Evolutionary conservation across 2,329 filamentous ascomycete species (phyloP).

Genomic region (Rasamsonia emersonii): DNA sequence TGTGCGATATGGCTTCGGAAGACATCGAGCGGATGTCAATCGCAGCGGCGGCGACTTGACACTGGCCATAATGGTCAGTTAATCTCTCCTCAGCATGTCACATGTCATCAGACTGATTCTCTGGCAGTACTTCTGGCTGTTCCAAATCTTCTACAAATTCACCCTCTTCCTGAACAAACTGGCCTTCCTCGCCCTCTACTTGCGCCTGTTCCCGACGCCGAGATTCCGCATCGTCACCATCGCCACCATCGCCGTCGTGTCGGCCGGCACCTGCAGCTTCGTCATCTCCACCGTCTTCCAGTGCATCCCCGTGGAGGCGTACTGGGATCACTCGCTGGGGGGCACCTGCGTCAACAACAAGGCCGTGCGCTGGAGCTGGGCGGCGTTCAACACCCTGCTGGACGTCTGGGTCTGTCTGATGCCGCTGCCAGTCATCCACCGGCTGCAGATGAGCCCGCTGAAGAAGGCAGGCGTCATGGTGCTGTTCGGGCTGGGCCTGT

Average conservation of each 20-base stretch:
- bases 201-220: slow-evolving; percentile 12
- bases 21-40: slow-evolving; percentile 8
- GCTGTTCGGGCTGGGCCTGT: slow-evolving; percentile 44
- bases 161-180: slow-evolving; percentile 10
- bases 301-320: slow-evolving; percentile 40
- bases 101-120: neutral
- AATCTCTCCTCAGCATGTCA: neutral
- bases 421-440: slow-evolving; percentile 40
- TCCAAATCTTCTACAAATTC: slow-evolving; percentile 13
- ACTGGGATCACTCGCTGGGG: slow-evolving; percentile 41
- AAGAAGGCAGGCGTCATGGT: slow-evolving; percentile 42
- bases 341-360: slow-evolving; percentile 42
- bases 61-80: slow-evolving; percentile 8
- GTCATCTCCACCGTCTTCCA: slow-evolving; percentile 30
- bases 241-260: slow-evolving; percentile 8
- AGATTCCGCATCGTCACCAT: slow-evolving; percentile 10
- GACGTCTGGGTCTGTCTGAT: slow-evolving; percentile 42
- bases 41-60: slow-evolving; percentile 7
- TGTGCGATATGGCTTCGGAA: slow-evolving; percentile 10
- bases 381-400: slow-evolving; percentile 9
- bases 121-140: slow-evolving; percentile 10
- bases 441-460: slow-evolving; percentile 34
- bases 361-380: slow-evolving; percentile 31
- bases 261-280: slow-evolving; percentile 8
- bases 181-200: slow-evolving; percentile 11